Base-by-base conservation (phyloP, 108 stramenopile genomes). In the Pseudonitzschia multistriata region DNA sequence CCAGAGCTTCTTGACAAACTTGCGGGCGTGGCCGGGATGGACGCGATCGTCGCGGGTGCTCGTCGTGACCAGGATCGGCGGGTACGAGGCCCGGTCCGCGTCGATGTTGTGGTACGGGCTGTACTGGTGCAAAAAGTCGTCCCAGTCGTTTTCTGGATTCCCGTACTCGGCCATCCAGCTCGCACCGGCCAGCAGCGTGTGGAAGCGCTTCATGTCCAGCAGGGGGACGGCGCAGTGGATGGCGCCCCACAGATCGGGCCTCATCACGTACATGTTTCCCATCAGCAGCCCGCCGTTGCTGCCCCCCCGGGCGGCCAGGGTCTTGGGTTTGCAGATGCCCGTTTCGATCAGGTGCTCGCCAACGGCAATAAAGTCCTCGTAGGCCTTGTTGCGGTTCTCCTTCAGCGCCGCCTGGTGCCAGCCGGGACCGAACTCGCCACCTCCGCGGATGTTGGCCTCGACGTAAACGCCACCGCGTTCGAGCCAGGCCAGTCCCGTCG, bases 81-180 rank as follows among this genome's bases (percentile, higher is more conserved):
- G 93, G 54, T 88, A 91, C 28, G 86, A 79, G 22, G 78, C 77
- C 10, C 56, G 11, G 29, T 35, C 34, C 52, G 59, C 65, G 68
- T 74, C 88, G 67, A 95, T 88, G 70, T 88, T 88, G 79, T 98
- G 97, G 68, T 96, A 96, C 10, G 97, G 95, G 15, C 90, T 91
- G 80, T 92, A 93, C 57, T 82, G 80, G 62, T 84, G 67, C 25
- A 97, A 67, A 62, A 96, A 97, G 21, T 85, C 67, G 13, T 96
- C 86, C 92, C 96, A 97, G 53, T 97, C 95, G n/a, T 91, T 88
- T 66, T 96, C 95, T 1, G 99, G 92, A 74, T 97, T 72, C 34
- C 98, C 98, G 76, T 97, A 99, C 74, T 99, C 99, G 4, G 96
- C 96, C 85, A 94, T 90, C 99, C 99, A 99, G 11, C 93, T 92